Evolutionary conservation across 441 rosid genomes (phyloP), one percentile per base, ranked within the genome.

Genomic region (Viola pubescens): DNA sequence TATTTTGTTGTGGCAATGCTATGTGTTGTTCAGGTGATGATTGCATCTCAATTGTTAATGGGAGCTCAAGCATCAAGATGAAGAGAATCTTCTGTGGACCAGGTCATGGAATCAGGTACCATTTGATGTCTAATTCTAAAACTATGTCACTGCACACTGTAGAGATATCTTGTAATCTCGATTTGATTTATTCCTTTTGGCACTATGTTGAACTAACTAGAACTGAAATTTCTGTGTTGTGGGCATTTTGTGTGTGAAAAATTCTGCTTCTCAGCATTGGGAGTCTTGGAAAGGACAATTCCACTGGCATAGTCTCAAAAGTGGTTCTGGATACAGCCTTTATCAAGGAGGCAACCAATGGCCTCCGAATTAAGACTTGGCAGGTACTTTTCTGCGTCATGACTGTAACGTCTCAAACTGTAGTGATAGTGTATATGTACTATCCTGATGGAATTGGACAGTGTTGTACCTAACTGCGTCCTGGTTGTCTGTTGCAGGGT

Each of bases 361-460:
- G 98, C 52, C 79, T 92, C 64, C 84, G 98, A 77, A 92, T 92
- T 64, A 92, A 92, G 70, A 89, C 98, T 54, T 94, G 94, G 95
- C 98, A 94, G 98, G 98, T 90, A 78, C 72, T 13, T 26, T 11
- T 9, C 2, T 12, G 34, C 5, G 16, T 43, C 51, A 37, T 42
- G 11, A 3, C 7, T 51, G 10, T 9, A 8, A 14, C 3, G 4
- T 42, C 34, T 8, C n/a, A 3, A 1, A 13, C 41, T 7, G n/a
- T 8, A 55, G 8, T 6, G 11, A 1, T 3, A 55, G 37, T 14
- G 19, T 6, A 9, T 55, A 26, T 26, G 34, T 26, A 26, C 34
- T 1, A 26, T 26, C 34, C 34, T 26, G 34, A 26, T 26, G 34
- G 34, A 26, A 26, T 26, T 26, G 34, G 34, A 26, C 19, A 26